A percentile compares a stretch with the other conserved stretches of the same genome.
phyloP scores from a whole-genome alignment of 805 yeast species.

The Tetrapisispora iriomotensis region DNA sequence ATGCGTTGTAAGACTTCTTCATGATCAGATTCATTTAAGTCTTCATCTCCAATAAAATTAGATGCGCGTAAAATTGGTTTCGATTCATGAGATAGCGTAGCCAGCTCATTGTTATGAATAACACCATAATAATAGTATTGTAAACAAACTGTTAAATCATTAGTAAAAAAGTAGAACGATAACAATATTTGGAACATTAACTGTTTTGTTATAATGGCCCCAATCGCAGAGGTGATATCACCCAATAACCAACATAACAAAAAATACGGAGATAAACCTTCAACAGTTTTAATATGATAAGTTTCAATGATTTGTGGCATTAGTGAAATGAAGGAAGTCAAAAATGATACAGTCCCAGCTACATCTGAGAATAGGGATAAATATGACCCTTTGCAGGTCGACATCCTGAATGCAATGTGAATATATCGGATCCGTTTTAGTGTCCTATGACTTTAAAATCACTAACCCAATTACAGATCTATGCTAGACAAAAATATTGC shows the following conservation, averaged over 20 bases:
- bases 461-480: too few species aligned
- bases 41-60: neutral
- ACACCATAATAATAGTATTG: slow-evolving; percentile 65
- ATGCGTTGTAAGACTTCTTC: neutral
- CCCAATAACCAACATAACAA: slow-evolving; percentile 38
- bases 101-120: slow-evolving; percentile 22
- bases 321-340: slow-evolving; percentile 39
- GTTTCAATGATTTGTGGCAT: slow-evolving; percentile 51
- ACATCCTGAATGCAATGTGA: too few species aligned
- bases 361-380: slow-evolving; percentile 27
- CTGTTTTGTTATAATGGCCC: slow-evolving; percentile 70
- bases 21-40: slow-evolving; percentile 1
- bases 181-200: slow-evolving; percentile 70
- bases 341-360: slow-evolving; percentile 37
- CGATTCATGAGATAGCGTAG: slow-evolving; percentile 27
- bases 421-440: too few species aligned
- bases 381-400: slow-evolving; percentile 6
- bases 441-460: too few species aligned
- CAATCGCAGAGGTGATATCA: slow-evolving; percentile 45
- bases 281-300: slow-evolving; percentile 47
- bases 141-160: slow-evolving; percentile 55
- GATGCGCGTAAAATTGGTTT: slow-evolving; percentile 10
- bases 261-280: slow-evolving; percentile 46
- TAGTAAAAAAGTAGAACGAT: slow-evolving; percentile 62
- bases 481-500: too few species aligned